Base-by-base conservation (phyloP, 768 basidiomycete genomes). In the Leccinellum luteum region DNA sequence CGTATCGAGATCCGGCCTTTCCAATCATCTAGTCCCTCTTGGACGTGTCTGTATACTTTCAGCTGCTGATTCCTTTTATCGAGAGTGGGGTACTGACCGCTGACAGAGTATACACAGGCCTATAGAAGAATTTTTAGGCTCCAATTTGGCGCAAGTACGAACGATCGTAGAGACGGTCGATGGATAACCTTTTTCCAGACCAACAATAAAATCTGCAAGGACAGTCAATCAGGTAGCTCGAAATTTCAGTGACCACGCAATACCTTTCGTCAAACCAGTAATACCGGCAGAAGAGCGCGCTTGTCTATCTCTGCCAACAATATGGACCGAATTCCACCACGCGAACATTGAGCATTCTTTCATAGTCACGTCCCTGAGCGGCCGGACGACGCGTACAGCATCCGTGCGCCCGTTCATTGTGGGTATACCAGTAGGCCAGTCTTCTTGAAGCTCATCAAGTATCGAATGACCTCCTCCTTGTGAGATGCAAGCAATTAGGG, bases 141-240 rank as follows among this genome's bases (percentile, higher is more conserved):
- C 79, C 27, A 94, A 72, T 71, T 94, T 94, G 6, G 79, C 85
- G 64, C 89, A 90, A 1, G 92, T 93, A 34, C 88, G 82, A 23
- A 85, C 85, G 51, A 94, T 89, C 0, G 92, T 85, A 8, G 90
- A 92, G 12, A 93, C 92, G 0, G 92, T 94, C 0, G 91, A 90
- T 4, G 92, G 92, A 68, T 88, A 94, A 68, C 92, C 86, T 51
- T 80, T 83, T 71, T 94, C 92, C 28, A 94, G 68, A 3, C 90
- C 86, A 19, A 87, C 72, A 56, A 94, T 89, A 63, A 93, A 94
- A 68, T 86, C 92, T 92, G 55, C 12, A 12, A 35, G 49, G 38
- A 15, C 28, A 7, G 8, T 21, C 48, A 23, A 51, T 54, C 34
- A 54, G 17, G 21, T 48, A 15, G 28, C 30, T 19, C 48, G 25